Conservation (phyloP, 1,284 basidiomycete genomes). For the Fomitopsis pinicola region DNA sequence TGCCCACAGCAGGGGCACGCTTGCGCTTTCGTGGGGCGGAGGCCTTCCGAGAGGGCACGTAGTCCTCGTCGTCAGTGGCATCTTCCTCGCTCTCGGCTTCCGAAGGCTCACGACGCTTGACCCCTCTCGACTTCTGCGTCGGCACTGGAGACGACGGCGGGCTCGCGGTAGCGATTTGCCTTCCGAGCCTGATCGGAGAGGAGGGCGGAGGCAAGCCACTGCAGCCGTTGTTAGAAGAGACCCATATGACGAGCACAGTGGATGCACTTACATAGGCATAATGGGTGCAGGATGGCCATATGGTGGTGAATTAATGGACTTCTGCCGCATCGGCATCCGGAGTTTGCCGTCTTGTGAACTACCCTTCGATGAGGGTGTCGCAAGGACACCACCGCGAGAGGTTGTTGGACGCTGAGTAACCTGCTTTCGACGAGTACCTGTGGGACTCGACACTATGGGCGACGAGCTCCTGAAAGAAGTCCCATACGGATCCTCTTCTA, state of each 20-base stretch:
- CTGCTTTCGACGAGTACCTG: background rate
- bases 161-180: too few species aligned
- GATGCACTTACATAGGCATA: too few species aligned
- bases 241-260: too few species aligned
- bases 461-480: constrained; percentile 3
- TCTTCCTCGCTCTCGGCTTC: background rate
- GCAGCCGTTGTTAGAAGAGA: too few species aligned
- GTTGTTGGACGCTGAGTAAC: too few species aligned
- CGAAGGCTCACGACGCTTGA: too few species aligned
- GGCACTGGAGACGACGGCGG: too few species aligned
- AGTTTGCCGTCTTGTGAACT: constrained; percentile 5
- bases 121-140: too few species aligned
- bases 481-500: constrained; percentile 8
- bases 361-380: constrained; percentile 13
- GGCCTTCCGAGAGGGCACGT: background rate
- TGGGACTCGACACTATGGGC: constrained; percentile 2
- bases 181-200: too few species aligned
- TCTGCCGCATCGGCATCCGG: background rate
- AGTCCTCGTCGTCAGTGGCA: background rate
- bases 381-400: constrained; percentile 1
- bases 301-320: too few species aligned
- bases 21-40: background rate
- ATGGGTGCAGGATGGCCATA: too few species aligned
- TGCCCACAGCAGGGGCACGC: background rate
- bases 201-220: too few species aligned